A percentile compares a stretch with the other conserved stretches of the same genome.
Evolutionary conservation across 768 basidiomycete genomes (phyloP).

Genomic region (Pulveroboletus sp.): DNA sequence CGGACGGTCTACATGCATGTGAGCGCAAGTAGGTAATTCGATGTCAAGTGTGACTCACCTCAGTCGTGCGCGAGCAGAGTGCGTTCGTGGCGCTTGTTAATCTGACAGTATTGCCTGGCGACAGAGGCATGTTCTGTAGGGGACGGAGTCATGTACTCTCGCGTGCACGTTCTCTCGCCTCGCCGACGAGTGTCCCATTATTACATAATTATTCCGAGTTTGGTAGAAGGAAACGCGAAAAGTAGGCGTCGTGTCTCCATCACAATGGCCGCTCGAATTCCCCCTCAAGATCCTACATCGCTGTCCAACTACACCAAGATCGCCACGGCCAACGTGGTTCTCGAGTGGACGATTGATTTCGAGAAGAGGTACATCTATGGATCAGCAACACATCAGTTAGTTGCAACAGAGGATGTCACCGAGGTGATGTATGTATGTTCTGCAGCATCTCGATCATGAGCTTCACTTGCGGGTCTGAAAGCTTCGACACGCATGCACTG

Average conservation of each 20-base stretch:
- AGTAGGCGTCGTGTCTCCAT: background rate
- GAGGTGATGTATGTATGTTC: conserved; percentile 37
- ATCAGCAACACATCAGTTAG: conserved; percentile 40
- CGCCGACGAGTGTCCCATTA: no score
- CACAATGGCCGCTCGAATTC: conserved; percentile 15
- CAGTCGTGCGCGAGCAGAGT: no score
- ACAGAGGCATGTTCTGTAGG: no score
- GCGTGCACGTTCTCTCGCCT: no score
- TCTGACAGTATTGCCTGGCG: no score
- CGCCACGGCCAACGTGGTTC: conserved; percentile 42
- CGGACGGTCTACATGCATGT: no score
- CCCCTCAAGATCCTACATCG: conserved; percentile 39
- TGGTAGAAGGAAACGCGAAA: no score
- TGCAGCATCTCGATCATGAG: background rate
- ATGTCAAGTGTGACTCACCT: no score
- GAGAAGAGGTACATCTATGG: conserved; percentile 42
- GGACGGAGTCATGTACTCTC: no score
- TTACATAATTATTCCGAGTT: no score
- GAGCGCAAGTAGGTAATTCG: no score
- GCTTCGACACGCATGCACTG: conserved; percentile 50
- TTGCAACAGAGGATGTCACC: conserved; percentile 35
- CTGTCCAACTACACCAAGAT: conserved; percentile 56
- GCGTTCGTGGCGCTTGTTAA: no score
- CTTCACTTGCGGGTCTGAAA: conserved; percentile 14
- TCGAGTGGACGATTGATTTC: conserved; percentile 61